Conservation (phyloP, 2,329 filamentous ascomycete species). For the Exophiala calicioides region DNA sequence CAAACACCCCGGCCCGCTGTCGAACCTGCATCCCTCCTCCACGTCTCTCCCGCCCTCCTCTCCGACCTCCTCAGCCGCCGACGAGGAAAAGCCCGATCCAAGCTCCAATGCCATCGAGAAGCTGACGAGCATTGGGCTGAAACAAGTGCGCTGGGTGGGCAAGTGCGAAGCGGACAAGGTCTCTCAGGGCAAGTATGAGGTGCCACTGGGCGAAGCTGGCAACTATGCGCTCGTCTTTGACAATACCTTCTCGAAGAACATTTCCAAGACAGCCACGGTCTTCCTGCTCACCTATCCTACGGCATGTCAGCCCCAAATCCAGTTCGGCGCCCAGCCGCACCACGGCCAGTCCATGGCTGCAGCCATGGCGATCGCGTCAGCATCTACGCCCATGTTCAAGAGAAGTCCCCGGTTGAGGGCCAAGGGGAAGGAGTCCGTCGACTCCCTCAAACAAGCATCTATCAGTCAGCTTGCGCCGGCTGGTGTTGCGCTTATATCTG, state of each 20-base stretch:
- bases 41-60: conserved; percentile 52
- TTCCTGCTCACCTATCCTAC: conserved; percentile 93
- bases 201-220: conserved; percentile 71
- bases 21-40: conserved; percentile 49
- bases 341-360: conserved; percentile 57
- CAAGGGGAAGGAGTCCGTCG: conserved; percentile 51
- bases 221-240: conserved; percentile 98
- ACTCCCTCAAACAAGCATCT: conserved; percentile 48
- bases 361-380: conserved; percentile 34
- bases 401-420: conserved; percentile 44
- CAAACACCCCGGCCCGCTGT: conserved; percentile 79
- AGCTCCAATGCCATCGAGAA: conserved; percentile 68
- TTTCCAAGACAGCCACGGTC: conserved; percentile 91
- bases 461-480: conserved; percentile 17
- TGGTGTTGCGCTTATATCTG: conserved; percentile 13
- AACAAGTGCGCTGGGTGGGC: conserved; percentile 74
- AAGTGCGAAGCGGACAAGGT: conserved; percentile 97
- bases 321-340: conserved; percentile 48
- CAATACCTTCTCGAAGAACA: conserved; percentile 96
- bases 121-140: conserved; percentile 62
- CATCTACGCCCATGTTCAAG: conserved; percentile 17
- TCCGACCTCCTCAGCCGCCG: conserved; percentile 39
- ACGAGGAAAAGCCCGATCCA: conserved; percentile 36
- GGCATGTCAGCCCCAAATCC: conserved; percentile 53
- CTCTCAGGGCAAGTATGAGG: conserved; percentile 84